Conservation (phyloP, 2,329 filamentous ascomycete species). For the Colletotrichum euphorbiae region DNA sequence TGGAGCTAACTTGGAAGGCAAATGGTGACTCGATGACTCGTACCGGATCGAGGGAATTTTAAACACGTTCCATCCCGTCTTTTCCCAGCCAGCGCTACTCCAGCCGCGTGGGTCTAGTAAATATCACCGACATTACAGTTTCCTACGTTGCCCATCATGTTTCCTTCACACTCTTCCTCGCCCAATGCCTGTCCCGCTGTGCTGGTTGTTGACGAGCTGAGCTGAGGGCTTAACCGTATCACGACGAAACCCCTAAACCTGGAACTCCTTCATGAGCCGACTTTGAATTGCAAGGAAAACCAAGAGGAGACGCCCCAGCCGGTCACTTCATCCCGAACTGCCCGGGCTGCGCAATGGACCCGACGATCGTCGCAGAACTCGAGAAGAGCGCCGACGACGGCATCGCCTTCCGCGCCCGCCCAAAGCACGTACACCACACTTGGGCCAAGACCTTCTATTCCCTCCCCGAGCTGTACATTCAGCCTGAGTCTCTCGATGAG, state of each 20-base stretch:
- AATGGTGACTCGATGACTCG: slow-evolving; percentile 39
- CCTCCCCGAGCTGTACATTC: slow-evolving; percentile 89
- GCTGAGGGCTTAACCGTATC: not conserved
- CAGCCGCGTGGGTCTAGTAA: slow-evolving; percentile 3
- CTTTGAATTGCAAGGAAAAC: too few relatives aligned
- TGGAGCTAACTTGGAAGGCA: slow-evolving; percentile 10
- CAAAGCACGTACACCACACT: slow-evolving; percentile 83
- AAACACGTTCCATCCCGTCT: slow-evolving; percentile 7
- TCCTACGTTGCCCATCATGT: not conserved
- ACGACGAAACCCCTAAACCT: too few relatives aligned
- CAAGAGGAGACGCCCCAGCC: too few relatives aligned
- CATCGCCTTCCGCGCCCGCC: slow-evolving; percentile 80
- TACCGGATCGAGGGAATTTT: slow-evolving; percentile 1
- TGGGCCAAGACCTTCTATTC: slow-evolving; percentile 96
- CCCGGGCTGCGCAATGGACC: slow-evolving; percentile 48
- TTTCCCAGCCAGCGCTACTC: not conserved
- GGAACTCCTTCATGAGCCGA: too few relatives aligned
- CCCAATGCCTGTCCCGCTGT: not conserved
- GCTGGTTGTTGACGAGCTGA: not conserved
- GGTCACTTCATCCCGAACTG: too few relatives aligned
- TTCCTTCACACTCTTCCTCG: not conserved
- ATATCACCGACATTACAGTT: not conserved
- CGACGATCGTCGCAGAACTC: slow-evolving; percentile 51
- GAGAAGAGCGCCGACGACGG: slow-evolving; percentile 46
- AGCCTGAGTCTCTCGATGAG: slow-evolving; percentile 81